Evolutionary conservation across 2,329 filamentous ascomycete species (phyloP).

Genomic region (Acrodontium crateriforme): DNA sequence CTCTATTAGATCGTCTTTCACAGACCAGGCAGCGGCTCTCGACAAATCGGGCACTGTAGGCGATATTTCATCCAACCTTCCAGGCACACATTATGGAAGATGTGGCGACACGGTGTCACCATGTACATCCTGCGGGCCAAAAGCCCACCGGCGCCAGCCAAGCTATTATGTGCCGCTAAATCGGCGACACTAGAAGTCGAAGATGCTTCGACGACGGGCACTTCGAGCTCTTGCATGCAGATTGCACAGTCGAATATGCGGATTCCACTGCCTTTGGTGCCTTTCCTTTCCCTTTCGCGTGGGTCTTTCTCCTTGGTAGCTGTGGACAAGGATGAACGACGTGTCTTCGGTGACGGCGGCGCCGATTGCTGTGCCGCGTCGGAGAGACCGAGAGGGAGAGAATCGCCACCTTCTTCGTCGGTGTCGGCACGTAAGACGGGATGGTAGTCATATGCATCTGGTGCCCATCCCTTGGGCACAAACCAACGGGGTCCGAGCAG

Average conservation of each 20-base stretch:
- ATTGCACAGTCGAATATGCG: conserved; percentile 81
- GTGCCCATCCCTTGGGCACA: conserved; percentile 53
- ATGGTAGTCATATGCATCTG: conserved; percentile 83
- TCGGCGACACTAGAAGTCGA: conserved; percentile 1
- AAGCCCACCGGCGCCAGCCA: conserved; percentile 40
- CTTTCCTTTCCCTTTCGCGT: conserved; percentile 16
- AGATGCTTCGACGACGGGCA: conserved; percentile 54
- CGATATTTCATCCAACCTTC: conserved; percentile 94
- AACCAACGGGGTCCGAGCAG: conserved; percentile 81
- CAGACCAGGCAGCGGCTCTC: conserved; percentile 74
- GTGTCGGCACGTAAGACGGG: conserved; percentile 77
- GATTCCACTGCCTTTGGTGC: conserved; percentile 40
- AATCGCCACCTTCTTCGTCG: conserved; percentile 42
- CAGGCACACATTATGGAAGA: conserved; percentile 83
- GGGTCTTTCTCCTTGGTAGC: conserved; percentile 7
- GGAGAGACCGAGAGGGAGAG: conserved; percentile 58
- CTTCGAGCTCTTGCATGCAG: conserved; percentile 81
- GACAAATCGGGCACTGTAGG: conserved; percentile 87
- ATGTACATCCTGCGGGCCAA: conserved; percentile 78
- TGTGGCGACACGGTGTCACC: conserved; percentile 92
- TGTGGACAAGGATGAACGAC: conserved; percentile 15
- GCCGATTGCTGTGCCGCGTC: conserved; percentile 12
- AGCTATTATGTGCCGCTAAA: conserved; percentile 32
- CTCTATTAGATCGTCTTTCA: too few relatives aligned
- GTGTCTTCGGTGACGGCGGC: conserved; percentile 13